Evolutionary conservation across 805 yeast genomes (phyloP), one percentile per base, ranked within the genome.

Genomic region (Sugiyamaella mastotermitis): DNA sequence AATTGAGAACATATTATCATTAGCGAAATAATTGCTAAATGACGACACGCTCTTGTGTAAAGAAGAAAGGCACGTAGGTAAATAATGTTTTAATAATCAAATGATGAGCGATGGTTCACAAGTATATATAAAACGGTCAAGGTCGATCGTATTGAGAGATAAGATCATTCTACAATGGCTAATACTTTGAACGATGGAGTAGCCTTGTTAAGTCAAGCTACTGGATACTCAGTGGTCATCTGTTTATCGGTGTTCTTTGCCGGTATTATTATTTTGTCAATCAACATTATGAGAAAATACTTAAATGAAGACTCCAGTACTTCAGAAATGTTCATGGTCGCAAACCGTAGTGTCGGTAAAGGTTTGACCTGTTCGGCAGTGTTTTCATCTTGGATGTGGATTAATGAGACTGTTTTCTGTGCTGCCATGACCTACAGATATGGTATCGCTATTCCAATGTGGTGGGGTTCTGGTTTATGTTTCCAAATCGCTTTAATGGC

Each of bases 161-260:
- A n/a, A n/a, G n/a, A n/a, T n/a, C n/a, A n/a, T n/a, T n/a, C n/a
- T n/a, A n/a, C n/a, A n/a, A n/a, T n/a, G n/a, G n/a, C n/a, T n/a
- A n/a, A n/a, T n/a, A n/a, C n/a, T n/a, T n/a, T n/a, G n/a, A n/a
- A n/a, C n/a, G 41, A 22, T 8, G 41, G 37, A 13, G 23, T 21
- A 19, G 21, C 13, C 9, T 24, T 37, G 27, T 38, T 37, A 6
- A 26, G 31, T 19, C 47, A 43, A 59, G 80, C 84, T 31, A 86
- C 83, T 3, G 94, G 94, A 3, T 84, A 84, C 50, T 94, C 81
- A 21, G 77, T 85, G 42, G 82, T 85, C 20, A 78, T 82, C 25
- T 94, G 94, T 14, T 66, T 85, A 26, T 94, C 94, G 30, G 71
- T 78, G 29, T 78, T 78, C 15, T 85, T 85, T 55, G 55, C 61